Conservation (phyloP, 345 rosid genomes). For the Acer saccharum region DNA sequence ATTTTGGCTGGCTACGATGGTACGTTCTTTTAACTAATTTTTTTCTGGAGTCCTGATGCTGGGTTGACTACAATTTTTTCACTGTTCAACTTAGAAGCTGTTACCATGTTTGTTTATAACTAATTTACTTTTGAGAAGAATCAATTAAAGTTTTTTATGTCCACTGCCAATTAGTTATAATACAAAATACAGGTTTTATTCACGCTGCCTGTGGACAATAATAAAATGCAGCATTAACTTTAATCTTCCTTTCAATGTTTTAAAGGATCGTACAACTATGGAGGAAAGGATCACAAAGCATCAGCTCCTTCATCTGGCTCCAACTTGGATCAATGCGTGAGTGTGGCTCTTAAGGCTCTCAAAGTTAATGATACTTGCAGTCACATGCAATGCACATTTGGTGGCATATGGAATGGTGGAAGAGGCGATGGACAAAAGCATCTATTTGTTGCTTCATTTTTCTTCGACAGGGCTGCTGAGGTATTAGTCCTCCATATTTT, state of each 20-base stretch:
- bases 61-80: neutral
- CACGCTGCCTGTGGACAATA: neutral
- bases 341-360: conserved; percentile 70
- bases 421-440: conserved; percentile 98
- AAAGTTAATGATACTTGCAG: conserved; percentile 84
- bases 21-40: too few species aligned
- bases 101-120: neutral
- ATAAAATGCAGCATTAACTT: neutral
- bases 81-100: neutral
- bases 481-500: conserved; percentile 35
- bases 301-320: conserved; percentile 64
- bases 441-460: conserved; percentile 90
- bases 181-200: neutral
- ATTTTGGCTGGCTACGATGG: conserved; percentile 81
- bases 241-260: conserved; percentile 9
- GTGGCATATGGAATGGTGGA: conserved; percentile 98
- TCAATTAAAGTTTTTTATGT: neutral
- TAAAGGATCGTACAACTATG: conserved; percentile 75
- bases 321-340: conserved; percentile 72
- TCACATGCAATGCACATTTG: conserved; percentile 91
- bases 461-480: conserved; percentile 98
- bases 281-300: conserved; percentile 62
- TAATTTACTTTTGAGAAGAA: neutral
- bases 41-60: neutral
- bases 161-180: neutral